Evolutionary conservation across 1,139 yeast species (phyloP), one percentile per base, ranked within the genome.

Genomic region (Meyerozyma carpophila): DNA sequence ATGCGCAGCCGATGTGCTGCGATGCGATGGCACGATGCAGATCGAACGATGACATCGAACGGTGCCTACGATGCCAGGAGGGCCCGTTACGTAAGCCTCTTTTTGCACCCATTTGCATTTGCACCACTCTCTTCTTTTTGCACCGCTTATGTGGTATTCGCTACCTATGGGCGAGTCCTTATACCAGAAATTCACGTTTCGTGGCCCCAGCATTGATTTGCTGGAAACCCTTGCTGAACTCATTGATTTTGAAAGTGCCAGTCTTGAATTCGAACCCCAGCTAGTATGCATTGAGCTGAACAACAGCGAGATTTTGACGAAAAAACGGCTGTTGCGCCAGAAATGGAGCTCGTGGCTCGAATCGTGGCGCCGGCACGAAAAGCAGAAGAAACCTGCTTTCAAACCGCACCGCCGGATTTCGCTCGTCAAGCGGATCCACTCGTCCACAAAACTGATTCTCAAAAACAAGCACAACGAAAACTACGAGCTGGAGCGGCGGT

Each of bases 401-500:
- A 13, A 16, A 16, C 34, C 20, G 14, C 20, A 9, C 5, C 34
- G 34, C 10, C 20, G 16, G 16, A 14, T 31, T 16, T 31, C 34
- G 5, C 29, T 27, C 13, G 29, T 13, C 29, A 27, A n/a, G 7
- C 29, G 13, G 29, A 21, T 21, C 24, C 29, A n/a, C 5, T n/a
- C 13, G 4, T 5, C 16, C 20, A 37, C 29, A 10, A 26, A 16
- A 25, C 34, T 18, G 25, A 38, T 38, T 8, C 28, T 38, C 26
- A 38, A 38, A 20, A 38, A 28, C 40, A 38, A 38, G 34, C 13
- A 38, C 40, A 38, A 38, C 34, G 24, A 18, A 8, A 38, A 38
- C 34, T 38, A 18, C 26, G 37, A 18, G 25, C 37, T 16, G 26
- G 37, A 34, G 21, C 25, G 25, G 11, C 25, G 37, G 14, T 20